Percentiles rank a stretch among this genome's conserved stretches.
phyloP scores from a whole-genome alignment of 2,329 filamentous ascomycete genomes.

The Microdochium nivale region DNA sequence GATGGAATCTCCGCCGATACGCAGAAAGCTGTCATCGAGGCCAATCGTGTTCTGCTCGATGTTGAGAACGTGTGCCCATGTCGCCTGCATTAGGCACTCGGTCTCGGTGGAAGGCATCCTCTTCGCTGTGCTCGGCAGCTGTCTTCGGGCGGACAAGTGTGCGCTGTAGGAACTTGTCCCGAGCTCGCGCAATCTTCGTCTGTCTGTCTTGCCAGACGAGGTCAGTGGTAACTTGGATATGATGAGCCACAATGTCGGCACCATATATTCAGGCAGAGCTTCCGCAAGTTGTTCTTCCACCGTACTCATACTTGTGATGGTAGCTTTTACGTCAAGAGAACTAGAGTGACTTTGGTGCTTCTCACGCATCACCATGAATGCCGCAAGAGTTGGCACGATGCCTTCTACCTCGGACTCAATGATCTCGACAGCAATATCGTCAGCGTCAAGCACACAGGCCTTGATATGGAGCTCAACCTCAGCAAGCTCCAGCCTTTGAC shows the following conservation, averaged over 20 bases:
- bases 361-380: not conserved
- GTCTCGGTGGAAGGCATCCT: not conserved
- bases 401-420: not conserved
- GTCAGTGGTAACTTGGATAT: not conserved
- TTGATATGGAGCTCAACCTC: conserved; percentile 2
- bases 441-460: not conserved
- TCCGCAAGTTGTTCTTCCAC: not conserved
- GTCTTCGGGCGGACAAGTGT: not conserved
- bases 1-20: conserved; percentile 10
- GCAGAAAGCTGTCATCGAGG: conserved; percentile 4
- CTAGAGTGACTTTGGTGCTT: not conserved
- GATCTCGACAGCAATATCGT: not conserved
- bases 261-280: not conserved
- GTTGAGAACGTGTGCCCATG: conserved; percentile 6
- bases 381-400: not conserved
- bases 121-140: not conserved
- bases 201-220: not conserved
- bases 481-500: conserved; percentile 3
- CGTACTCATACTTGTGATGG: not conserved
- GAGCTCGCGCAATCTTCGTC: not conserved
- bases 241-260: not conserved
- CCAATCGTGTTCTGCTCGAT: conserved; percentile 2
- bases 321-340: not conserved
- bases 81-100: not conserved
- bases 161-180: not conserved